phyloP scores from a whole-genome alignment of 495 filamentous ascomycete genomes.

The Lasiosphaeria miniovina region DNA sequence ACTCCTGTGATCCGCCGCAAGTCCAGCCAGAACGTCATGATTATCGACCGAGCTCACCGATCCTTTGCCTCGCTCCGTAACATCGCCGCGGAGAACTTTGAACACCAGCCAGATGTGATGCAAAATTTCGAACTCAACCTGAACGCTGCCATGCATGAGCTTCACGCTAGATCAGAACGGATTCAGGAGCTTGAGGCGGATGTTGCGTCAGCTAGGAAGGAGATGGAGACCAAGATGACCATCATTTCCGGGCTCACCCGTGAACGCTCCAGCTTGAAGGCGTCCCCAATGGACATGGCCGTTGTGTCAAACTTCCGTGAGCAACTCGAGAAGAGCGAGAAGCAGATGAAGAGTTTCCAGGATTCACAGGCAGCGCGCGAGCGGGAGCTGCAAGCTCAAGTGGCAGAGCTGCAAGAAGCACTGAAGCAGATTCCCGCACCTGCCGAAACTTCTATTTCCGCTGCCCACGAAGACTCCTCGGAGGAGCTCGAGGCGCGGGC shows the following conservation, averaged over 20 bases:
- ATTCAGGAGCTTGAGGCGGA: conserved; percentile 87
- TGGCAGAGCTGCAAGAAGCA: conserved; percentile 62
- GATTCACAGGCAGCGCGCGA: conserved; percentile 69
- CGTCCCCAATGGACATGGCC: conserved; percentile 86
- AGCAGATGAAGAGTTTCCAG: conserved; percentile 70
- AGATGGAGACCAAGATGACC: conserved; percentile 92
- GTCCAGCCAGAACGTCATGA: conserved; percentile 87
- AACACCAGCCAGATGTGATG: conserved; percentile 74
- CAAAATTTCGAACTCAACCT: conserved; percentile 92
- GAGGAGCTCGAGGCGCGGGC: conserved; percentile 46
- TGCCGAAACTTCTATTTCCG: conserved; percentile 11
- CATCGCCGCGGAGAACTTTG: conserved; percentile 82
- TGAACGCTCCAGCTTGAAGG: conserved; percentile 82
- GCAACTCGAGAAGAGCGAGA: conserved; percentile 81
- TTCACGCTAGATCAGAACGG: conserved; percentile 80
- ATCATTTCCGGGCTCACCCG: conserved; percentile 93
- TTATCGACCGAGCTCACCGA: conserved; percentile 86
- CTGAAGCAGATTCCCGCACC: conserved; percentile 42
- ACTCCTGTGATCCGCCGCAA: conserved; percentile 82
- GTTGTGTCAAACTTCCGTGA: conserved; percentile 84
- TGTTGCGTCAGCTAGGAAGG: conserved; percentile 77
- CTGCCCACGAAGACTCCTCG: conserved; percentile 17
- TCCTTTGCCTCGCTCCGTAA: conserved; percentile 87
- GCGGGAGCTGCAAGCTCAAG: conserved; percentile 64
- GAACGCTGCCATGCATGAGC: conserved; percentile 88